Conservation (phyloP, 2,329 filamentous ascomycete genomes). For the Monosporascus ibericus region DNA sequence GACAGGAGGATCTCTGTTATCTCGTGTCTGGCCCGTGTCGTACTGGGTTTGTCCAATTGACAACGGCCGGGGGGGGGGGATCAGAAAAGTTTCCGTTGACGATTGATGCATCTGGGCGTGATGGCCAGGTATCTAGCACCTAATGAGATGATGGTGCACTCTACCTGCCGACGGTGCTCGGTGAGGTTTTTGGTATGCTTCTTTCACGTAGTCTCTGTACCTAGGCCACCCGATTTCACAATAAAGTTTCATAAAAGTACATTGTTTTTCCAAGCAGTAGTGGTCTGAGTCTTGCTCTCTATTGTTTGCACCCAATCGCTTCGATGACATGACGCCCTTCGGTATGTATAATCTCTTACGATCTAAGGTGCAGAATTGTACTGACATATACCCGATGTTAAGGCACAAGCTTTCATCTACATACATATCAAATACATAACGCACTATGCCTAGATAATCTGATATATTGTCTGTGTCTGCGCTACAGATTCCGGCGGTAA, state of each 20-base stretch:
- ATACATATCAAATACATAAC: no score
- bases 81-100: constrained; percentile 20
- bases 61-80: constrained; percentile 12
- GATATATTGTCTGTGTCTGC: no score
- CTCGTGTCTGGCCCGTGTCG: constrained; percentile 10
- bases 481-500: no score
- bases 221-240: constrained; percentile 25
- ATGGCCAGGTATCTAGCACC: constrained; percentile 25
- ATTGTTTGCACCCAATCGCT: no score
- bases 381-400: no score
- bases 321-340: no score
- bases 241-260: constrained; percentile 17
- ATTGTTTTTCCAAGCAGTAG: no score
- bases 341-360: no score
- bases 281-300: no score
- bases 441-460: no score
- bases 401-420: no score
- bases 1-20: constrained; percentile 13
- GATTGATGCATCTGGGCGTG: constrained; percentile 25
- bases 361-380: no score
- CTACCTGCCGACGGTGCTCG: constrained; percentile 20
- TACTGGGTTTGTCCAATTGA: constrained; percentile 14
- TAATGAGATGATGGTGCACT: constrained; percentile 23
- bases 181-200: constrained; percentile 21
- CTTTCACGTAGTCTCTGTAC: constrained; percentile 24